A percentile compares a stretch with the other conserved stretches of the same genome.
These are phyloP conservation scores for Bacterosira constricta DNA, from an alignment of 108 stramenopile genomes.

Conservation along the genomic window DNA sequence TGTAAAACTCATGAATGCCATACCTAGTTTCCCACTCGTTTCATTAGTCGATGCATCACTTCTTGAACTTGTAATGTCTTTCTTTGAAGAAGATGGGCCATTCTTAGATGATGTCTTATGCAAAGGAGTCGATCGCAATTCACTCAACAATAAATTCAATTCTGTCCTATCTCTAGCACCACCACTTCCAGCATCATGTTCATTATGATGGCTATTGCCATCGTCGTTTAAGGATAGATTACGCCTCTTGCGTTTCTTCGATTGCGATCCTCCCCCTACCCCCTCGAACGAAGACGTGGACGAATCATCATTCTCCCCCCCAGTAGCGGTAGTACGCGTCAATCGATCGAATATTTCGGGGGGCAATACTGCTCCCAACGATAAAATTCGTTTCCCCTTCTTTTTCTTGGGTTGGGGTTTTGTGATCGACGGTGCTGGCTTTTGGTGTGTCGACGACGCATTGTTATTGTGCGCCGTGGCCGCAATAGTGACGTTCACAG, in stretches of 20 bases:
- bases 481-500: not conserved
- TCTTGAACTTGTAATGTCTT: not conserved
- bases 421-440: not conserved
- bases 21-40: constrained; percentile 14
- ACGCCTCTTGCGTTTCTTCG: constrained; percentile 14
- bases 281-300: constrained; percentile 16
- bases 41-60: not conserved
- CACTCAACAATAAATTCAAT: constrained; percentile 29
- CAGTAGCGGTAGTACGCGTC: constrained; percentile 16
- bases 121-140: constrained; percentile 25
- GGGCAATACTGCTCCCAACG: constrained; percentile 40
- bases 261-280: not conserved
- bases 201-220: not conserved
- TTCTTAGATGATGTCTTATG: not conserved
- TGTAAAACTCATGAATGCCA: constrained; percentile 37
- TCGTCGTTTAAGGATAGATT: not conserved
- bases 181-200: not conserved
- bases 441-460: not conserved
- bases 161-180: constrained; percentile 17
- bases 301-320: constrained; percentile 17
- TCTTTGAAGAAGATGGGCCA: not conserved
- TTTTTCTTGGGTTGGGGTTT: not conserved
- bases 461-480: not conserved
- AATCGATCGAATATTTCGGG: constrained; percentile 55
- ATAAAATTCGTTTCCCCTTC: constrained; percentile 32